Percentiles rank a stretch among this genome's conserved stretches.
Conservation (phyloP, 2,329 filamentous ascomycete genomes). For the Cladosporium sp. region DNA sequence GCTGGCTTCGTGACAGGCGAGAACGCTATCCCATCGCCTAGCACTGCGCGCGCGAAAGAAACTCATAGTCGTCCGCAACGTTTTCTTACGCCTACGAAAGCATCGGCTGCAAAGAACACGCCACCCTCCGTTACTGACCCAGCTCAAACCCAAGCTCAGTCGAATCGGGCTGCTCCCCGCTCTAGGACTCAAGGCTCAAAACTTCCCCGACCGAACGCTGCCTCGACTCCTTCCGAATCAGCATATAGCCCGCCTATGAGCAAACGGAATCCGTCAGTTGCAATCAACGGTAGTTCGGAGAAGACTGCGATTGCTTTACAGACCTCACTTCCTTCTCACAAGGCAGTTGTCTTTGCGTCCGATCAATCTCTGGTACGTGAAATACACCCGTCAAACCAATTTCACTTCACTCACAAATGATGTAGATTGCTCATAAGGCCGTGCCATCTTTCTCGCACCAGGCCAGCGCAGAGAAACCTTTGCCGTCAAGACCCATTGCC, state of each 20-base stretch:
- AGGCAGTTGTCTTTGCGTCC: neutral
- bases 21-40: constrained; percentile 13
- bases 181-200: constrained; percentile 21
- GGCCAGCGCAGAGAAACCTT: constrained; percentile 32
- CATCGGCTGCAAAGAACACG: constrained; percentile 23
- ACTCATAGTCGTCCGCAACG: constrained; percentile 14
- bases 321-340: neutral
- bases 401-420: neutral
- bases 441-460: neutral
- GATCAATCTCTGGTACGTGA: neutral
- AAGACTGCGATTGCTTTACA: neutral
- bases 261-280: neutral
- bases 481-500: constrained; percentile 36
- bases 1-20: constrained; percentile 13
- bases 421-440: neutral
- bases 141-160: neutral
- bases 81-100: constrained; percentile 24
- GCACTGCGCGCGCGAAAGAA: neutral
- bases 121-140: constrained; percentile 9
- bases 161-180: constrained; percentile 8
- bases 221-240: constrained; percentile 2
- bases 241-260: constrained; percentile 3
- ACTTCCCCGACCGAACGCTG: constrained; percentile 27
- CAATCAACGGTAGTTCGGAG: neutral
- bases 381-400: neutral